Conservation (phyloP, 2,329 filamentous ascomycete species). For the Nectriaceae sp. region DNA sequence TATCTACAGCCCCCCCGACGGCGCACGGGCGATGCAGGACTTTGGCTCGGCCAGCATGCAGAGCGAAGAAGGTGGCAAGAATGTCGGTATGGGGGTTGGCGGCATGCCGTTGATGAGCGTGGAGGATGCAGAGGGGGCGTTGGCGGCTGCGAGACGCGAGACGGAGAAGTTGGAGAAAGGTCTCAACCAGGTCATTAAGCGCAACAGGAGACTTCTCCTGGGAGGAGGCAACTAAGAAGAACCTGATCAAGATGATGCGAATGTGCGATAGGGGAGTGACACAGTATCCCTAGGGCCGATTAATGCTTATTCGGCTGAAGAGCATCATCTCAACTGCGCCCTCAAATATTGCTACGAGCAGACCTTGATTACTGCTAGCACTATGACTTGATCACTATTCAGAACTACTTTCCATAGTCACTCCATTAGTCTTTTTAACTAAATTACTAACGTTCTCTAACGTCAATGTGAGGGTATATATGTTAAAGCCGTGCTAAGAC, state of each 20-base stretch:
- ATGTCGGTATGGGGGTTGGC: conserved; percentile 31
- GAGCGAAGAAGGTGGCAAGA: conserved; percentile 34
- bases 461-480: too few species aligned
- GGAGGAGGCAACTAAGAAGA: conserved; percentile 31
- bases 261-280: background rate
- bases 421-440: too few species aligned
- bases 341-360: too few species aligned
- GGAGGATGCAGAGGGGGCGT: conserved; percentile 62
- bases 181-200: conserved; percentile 59
- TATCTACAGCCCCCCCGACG: conserved; percentile 43
- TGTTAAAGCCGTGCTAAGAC: too few species aligned
- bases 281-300: background rate
- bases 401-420: too few species aligned
- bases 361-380: too few species aligned
- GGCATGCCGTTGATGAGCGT: conserved; percentile 60
- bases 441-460: too few species aligned
- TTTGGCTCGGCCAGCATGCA: conserved; percentile 32
- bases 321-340: too few species aligned
- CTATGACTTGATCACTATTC: too few species aligned
- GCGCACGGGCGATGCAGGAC: conserved; percentile 36
- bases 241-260: too few species aligned
- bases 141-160: conserved; percentile 56
- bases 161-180: conserved; percentile 64
- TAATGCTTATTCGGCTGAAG: too few species aligned
- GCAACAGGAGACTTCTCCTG: conserved; percentile 57